Percentiles rank a stretch among this genome's conserved stretches.
Evolutionary conservation across 768 basidiomycete genomes (phyloP).

Genomic region (Kwoniella sp.): DNA sequence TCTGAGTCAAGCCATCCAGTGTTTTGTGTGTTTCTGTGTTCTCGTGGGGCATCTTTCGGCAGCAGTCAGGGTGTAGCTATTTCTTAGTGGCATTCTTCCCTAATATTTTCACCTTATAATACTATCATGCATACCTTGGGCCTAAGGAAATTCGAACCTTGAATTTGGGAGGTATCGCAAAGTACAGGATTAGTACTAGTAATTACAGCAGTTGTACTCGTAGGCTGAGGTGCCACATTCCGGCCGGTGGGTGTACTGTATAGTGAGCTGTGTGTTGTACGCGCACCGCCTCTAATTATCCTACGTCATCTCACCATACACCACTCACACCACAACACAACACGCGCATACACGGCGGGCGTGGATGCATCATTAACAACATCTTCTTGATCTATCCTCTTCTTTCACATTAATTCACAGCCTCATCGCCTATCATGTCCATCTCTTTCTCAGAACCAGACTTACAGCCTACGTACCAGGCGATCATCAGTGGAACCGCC

Average conservation of each 20-base stretch:
- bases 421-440: conserved; percentile 32
- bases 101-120: too few relatives aligned
- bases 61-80: too few relatives aligned
- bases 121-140: not conserved
- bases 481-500: conserved; percentile 35
- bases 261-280: too few relatives aligned
- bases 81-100: too few relatives aligned
- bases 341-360: conserved; percentile 7
- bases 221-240: conserved; percentile 21
- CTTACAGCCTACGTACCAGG: conserved; percentile 43
- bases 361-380: not conserved
- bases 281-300: conserved; percentile 22
- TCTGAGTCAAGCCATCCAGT: not conserved
- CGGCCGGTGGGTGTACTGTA: not conserved
- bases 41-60: too few relatives aligned
- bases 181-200: too few relatives aligned
- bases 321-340: conserved; percentile 2
- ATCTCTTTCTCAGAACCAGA: conserved; percentile 46
- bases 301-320: conserved; percentile 4
- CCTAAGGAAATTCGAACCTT: too few relatives aligned
- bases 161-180: too few relatives aligned
- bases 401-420: not conserved
- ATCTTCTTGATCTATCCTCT: not conserved
- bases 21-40: too few relatives aligned
- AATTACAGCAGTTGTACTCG: not conserved